A percentile compares a stretch with the other conserved stretches of the same genome.
These are phyloP conservation scores for Sporothrix humicola DNA, from an alignment of 2,329 filamentous ascomycete species.

Conservation along the genomic window DNA sequence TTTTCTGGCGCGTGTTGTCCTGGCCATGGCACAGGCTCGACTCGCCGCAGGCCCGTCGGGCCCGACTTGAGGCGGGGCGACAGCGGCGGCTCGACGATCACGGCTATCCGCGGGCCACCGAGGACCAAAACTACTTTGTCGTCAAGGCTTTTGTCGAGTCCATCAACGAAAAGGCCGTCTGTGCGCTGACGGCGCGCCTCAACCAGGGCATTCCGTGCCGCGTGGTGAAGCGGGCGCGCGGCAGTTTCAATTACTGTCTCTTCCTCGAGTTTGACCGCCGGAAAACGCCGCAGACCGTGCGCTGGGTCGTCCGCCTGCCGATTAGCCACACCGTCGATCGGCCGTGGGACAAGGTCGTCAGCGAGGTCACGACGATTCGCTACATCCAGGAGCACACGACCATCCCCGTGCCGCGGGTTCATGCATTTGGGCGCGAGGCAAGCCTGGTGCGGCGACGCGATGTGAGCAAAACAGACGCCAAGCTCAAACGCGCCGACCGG, in stretches of 20 bases:
- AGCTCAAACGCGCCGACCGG: neutral
- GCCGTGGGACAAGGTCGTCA: constrained; percentile 41
- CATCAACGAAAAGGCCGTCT: constrained; percentile 28
- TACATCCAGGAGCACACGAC: constrained; percentile 34
- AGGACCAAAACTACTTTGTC: constrained; percentile 24
- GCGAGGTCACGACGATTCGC: constrained; percentile 40
- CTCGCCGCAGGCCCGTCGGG: too few species aligned
- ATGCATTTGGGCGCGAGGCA: constrained; percentile 38
- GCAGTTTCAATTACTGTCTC: constrained; percentile 33
- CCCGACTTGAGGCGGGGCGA: neutral
- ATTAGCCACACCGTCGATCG: constrained; percentile 38
- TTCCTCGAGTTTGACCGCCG: constrained; percentile 31
- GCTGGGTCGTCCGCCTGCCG: constrained; percentile 41
- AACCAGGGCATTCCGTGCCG: constrained; percentile 14
- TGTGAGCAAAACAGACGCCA: neutral
- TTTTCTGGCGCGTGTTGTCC: too few species aligned
- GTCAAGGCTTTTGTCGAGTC: constrained; percentile 26
- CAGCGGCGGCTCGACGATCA: constrained; percentile 20
- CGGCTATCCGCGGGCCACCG: constrained; percentile 21
- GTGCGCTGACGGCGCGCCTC: constrained; percentile 30
- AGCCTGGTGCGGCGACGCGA: neutral
- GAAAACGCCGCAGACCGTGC: constrained; percentile 21
- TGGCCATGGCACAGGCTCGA: too few species aligned
- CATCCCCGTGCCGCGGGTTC: constrained; percentile 40
- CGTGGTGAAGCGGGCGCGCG: constrained; percentile 6